Base-by-base conservation (phyloP, 805 yeast species). In the Candida alai region DNA sequence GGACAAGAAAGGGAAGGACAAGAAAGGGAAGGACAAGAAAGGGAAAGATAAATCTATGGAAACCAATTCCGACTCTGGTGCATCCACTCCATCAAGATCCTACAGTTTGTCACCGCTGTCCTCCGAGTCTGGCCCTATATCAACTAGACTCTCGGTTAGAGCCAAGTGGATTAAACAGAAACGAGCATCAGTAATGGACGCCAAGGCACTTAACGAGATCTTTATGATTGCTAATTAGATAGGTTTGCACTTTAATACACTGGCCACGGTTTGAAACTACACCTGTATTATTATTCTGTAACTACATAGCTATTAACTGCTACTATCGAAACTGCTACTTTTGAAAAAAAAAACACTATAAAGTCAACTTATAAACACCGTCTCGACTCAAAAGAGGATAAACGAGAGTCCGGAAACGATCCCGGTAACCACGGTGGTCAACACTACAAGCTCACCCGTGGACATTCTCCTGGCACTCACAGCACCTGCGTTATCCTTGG, bases 101-200 rank as follows among this genome's bases (percentile, higher is more conserved):
- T 22, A 17, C 17, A 33, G 30, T 7, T 22, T 36, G 5, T 17
- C 30, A 10, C 39, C 37, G 11, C 38, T 32, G 17, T 13, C 30
- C 14, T 26, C 31, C 6, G 37, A 24, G 5, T n/a, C 37, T 4
- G 20, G 37, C 14, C 47, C 50, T 6, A 57, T 63, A 6, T 55
- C 69, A 2, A 56, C 63, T 1, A 52, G 70, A 36, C 47, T 63
- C 14, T 56, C 94, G 1, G 84, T 84, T 4, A 75, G 97, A 56
- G 80, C 94, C 15, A 81, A 76, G 56, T 89, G 87, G 81, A 89
- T 90, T 36, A 81, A 73, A 45, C 95, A 88, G 56, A 90, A 90
- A 56, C 74, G 93, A 49, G 93, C 95, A 8, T 90, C 97, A 1
- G 87, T 89, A 0, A 76, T 83, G 79, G 97, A 90, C 54, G 73